Conservation (phyloP, 2,329 filamentous ascomycete species). For the Aspergillus sp. region DNA sequence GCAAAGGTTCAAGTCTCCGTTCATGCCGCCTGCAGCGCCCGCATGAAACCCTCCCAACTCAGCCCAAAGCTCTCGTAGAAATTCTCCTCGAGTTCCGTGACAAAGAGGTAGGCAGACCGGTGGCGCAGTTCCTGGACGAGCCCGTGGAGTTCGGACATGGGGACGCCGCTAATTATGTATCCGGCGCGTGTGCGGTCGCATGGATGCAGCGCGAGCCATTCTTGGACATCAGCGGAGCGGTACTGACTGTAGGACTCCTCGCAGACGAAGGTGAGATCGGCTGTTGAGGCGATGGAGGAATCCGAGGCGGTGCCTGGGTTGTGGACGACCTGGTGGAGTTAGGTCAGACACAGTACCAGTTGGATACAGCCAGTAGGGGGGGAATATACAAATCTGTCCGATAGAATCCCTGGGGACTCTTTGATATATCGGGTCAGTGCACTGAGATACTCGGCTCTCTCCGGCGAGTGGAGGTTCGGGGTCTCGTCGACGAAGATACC, state of each 20-base stretch:
- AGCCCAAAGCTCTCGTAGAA: constrained; percentile 21
- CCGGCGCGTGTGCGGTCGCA: constrained; percentile 13
- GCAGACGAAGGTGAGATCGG: constrained; percentile 17
- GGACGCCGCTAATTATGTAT: constrained; percentile 18
- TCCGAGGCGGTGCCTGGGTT: constrained; percentile 20
- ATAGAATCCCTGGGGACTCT: constrained; percentile 1
- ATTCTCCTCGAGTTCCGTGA: constrained; percentile 16
- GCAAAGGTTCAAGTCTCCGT: background rate
- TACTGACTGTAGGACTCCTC: constrained; percentile 17
- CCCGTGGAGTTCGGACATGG: constrained; percentile 4
- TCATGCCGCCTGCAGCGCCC: constrained; percentile 1
- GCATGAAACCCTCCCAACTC: constrained; percentile 14
- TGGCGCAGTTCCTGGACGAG: constrained; percentile 18
- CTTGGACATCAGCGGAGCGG: constrained; percentile 15
- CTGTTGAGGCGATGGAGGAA: constrained; percentile 2
- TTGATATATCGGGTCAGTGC: constrained; percentile 9
- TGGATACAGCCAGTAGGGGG: background rate
- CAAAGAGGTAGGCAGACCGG: constrained; percentile 14
- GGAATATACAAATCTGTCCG: constrained; percentile 10
- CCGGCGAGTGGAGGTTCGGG: constrained; percentile 12
- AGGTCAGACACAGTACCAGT: background rate
- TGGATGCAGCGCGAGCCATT: constrained; percentile 6
- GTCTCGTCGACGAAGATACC: constrained; percentile 22
- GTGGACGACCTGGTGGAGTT: constrained; percentile 12
- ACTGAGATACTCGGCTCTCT: constrained; percentile 10